Evolutionary conservation across 176 grass and related monocot genomes (phyloP), one percentile per base, ranked within the genome.

Genomic region (Zizania latifolia): DNA sequence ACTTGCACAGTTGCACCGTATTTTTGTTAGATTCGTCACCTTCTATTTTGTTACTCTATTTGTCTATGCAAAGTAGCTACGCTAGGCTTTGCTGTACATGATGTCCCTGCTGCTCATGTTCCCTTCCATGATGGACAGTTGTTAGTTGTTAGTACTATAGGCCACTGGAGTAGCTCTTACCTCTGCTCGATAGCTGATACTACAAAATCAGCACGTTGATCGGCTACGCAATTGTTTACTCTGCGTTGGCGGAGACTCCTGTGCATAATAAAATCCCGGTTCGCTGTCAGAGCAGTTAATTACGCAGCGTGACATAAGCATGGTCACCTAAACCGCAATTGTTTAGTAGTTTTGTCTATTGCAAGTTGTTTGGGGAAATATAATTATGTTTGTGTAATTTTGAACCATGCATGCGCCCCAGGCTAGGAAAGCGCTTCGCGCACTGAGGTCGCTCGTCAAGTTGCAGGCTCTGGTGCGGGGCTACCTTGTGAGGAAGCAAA

Each of bases 381-480:
- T n/a, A n/a, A n/a, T 0, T 21, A 2, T 19, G 0, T 46, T 23
- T 79, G 8, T 21, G 10, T 43, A 30, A 26, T 36, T 71, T 77
- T 27, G 40, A 80, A 81, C 45, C 3, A 32, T 43, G 57, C 22
- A 23, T n/a, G n/a, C n/a, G n/a, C 22, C 22, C n/a, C 77, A 99
- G 96, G 96, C 96, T 3, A 81, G 87, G 78, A 94, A 90, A 82
- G 96, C 96, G 64, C 92, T 95, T 68, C 84, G 92, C 11, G 92
- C 96, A 14, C 92, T 99, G 22, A 76, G 80, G 74, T 85, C 86
- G 0, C 79, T 99, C 2, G 96, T 99, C 24, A 95, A 92, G 86
- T 71, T 99, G 29, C 96, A 99, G 72, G 96, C 96, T 9, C 71
- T 99, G 6, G 89, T 99, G 4, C 86, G 91, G 37, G 96, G 96